Evolutionary conservation across 768 basidiomycete species (phyloP), one percentile per base, ranked within the genome.

Genomic region (Tulasnella sp.): DNA sequence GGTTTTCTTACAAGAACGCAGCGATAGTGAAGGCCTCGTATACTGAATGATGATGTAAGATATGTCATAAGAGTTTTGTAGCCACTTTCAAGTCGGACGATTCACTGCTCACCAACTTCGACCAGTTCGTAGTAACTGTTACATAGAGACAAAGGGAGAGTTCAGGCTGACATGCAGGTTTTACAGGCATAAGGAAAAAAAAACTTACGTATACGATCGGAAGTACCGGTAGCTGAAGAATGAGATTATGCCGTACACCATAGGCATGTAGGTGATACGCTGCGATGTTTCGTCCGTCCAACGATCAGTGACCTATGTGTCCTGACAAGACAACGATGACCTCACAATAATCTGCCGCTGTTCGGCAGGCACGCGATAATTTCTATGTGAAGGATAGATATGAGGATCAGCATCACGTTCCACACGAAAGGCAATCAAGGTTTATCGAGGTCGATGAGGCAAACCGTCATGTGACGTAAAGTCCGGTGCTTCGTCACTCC

Each of bases 211-310:
- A 66, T 87, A 92, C 59, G 78, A 73, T 41, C 87, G 79, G 73
- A 87, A 92, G 72, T 73, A 92, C 1, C 90, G 80, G 66, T 88
- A 93, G 25, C 86, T 87, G 65, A 87, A 79, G 73, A 92, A 93
- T 1, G 87, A 88, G 50, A 92, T 80, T 62, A 91, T 72, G 25
- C 83, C 84, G 68, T 86, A 91, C 44, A 91, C 65, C 61, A 56
- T 31, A 0, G 89, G 88, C 87, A 92, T 87, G 65, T 87, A 88
- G 63, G 91, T 66, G 48, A 91, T 81, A 60, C 88, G 81, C 12
- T 22, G 22, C 9, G 19, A 15, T 17, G n/a, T n/a, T n/a, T n/a
- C n/a, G n/a, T n/a, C n/a, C n/a, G n/a, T n/a, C n/a, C n/a, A 21
- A 46, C n/a, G 60, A 22, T 63, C 34, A 51, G 34, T 44, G 11